These are phyloP conservation scores for Clitoria ternatea DNA, from an alignment of 306 rosid genomes.

Conservation along the genomic window DNA sequence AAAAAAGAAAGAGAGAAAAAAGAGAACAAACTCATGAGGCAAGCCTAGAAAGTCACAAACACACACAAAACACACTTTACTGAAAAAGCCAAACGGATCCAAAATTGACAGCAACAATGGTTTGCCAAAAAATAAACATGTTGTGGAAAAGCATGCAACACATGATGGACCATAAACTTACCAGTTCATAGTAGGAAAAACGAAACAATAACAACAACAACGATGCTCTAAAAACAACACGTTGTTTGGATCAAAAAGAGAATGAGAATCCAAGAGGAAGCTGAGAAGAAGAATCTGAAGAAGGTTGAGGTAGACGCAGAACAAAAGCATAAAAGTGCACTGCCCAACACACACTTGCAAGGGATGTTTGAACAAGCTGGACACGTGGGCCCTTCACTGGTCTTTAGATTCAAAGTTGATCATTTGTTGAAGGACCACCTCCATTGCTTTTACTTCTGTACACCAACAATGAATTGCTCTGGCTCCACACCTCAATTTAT, in stretches of 20 bases:
- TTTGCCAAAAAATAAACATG: background rate
- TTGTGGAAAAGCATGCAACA: background rate
- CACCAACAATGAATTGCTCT: conserved; percentile 3
- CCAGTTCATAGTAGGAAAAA: conserved; percentile 18
- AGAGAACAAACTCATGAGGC: background rate
- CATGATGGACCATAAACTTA: conserved; percentile 17
- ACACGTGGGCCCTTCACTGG: conserved; percentile 14
- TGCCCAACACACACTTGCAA: background rate
- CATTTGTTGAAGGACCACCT: background rate
- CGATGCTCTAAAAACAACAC: no score
- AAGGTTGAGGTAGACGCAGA: background rate
- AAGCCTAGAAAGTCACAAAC: conserved; percentile 3
- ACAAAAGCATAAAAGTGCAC: background rate
- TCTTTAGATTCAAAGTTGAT: background rate
- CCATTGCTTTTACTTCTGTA: background rate
- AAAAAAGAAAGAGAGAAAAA: background rate
- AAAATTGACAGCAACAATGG: background rate
- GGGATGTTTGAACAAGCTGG: background rate
- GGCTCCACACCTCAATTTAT: background rate
- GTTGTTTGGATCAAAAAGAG: background rate
- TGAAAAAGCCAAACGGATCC: background rate
- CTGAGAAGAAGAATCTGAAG: conserved; percentile 10
- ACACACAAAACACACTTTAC: background rate
- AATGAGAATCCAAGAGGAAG: conserved; percentile 19
- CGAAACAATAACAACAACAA: background rate